Evolutionary conservation across 768 basidiomycete species (phyloP).

Genomic region (Gloeopeniophorella convolvens): DNA sequence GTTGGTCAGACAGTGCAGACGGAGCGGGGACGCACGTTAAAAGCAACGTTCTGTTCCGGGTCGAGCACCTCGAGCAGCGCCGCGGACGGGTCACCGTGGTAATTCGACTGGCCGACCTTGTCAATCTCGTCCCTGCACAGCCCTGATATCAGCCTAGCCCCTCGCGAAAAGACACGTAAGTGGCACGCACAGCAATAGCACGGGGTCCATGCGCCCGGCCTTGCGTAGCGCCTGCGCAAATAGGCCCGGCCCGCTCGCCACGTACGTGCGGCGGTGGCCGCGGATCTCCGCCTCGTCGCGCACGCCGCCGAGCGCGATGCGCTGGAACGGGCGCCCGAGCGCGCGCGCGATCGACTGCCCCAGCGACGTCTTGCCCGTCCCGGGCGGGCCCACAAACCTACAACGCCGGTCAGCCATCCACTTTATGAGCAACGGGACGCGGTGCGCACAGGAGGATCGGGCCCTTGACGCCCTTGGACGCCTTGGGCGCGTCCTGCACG

Average conservation of each 20-base stretch:
- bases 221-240: slow-evolving; percentile 85
- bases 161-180: not conserved
- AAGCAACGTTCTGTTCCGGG: slow-evolving; percentile 86
- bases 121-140: slow-evolving; percentile 80
- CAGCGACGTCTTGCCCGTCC: slow-evolving; percentile 87
- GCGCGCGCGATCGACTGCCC: slow-evolving; percentile 88
- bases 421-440: not conserved
- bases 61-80: slow-evolving; percentile 89
- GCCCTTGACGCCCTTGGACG: slow-evolving; percentile 50
- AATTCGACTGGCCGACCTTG: slow-evolving; percentile 80
- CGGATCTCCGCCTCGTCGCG: slow-evolving; percentile 87
- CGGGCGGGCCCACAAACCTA: slow-evolving; percentile 86
- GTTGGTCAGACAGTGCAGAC: not conserved
- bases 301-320: slow-evolving; percentile 88
- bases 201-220: slow-evolving; percentile 72
- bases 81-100: slow-evolving; percentile 87
- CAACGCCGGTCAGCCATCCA: not conserved
- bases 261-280: slow-evolving; percentile 80
- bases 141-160: not conserved
- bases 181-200: slow-evolving; percentile 55
- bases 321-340: slow-evolving; percentile 79
- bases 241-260: slow-evolving; percentile 79
- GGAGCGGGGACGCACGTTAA: too few species aligned
- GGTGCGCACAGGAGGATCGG: slow-evolving; percentile 57
- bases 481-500: slow-evolving; percentile 7